These are phyloP conservation scores for Themeda triandra DNA, from an alignment of 176 grass and related monocot species.

Conservation along the genomic window DNA sequence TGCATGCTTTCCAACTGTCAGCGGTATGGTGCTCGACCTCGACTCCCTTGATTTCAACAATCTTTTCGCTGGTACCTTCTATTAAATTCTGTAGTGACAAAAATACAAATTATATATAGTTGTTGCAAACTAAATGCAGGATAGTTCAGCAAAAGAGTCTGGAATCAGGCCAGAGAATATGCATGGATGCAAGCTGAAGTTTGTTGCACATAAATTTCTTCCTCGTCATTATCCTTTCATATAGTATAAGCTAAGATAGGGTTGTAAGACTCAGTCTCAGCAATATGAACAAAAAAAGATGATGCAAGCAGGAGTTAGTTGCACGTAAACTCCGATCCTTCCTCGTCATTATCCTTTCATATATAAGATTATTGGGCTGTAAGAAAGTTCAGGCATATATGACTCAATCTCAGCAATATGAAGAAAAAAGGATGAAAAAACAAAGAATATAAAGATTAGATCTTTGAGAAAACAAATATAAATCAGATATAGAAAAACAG, in stretches of 20 bases:
- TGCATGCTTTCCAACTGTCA: conserved; percentile 74
- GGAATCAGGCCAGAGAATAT: not conserved
- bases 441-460: not conserved
- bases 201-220: not conserved
- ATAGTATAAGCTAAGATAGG: not conserved
- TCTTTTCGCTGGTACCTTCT: conserved; percentile 16
- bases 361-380: not conserved
- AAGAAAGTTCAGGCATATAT: not conserved
- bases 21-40: conserved; percentile 31
- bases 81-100: conserved; percentile 21
- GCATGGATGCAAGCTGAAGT: not conserved
- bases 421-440: not conserved
- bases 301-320: not conserved
- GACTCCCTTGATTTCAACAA: conserved; percentile 35
- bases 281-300: not conserved
- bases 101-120: not conserved
- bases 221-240: not conserved
- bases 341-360: not conserved
- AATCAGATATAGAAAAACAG: not conserved
- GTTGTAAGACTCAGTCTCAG: not conserved
- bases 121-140: not conserved
- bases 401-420: not conserved
- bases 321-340: not conserved
- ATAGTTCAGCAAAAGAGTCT: not conserved
- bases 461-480: not conserved